Base-by-base conservation (phyloP, 306 rosid species). In the Macrotyloma uniflorum region DNA sequence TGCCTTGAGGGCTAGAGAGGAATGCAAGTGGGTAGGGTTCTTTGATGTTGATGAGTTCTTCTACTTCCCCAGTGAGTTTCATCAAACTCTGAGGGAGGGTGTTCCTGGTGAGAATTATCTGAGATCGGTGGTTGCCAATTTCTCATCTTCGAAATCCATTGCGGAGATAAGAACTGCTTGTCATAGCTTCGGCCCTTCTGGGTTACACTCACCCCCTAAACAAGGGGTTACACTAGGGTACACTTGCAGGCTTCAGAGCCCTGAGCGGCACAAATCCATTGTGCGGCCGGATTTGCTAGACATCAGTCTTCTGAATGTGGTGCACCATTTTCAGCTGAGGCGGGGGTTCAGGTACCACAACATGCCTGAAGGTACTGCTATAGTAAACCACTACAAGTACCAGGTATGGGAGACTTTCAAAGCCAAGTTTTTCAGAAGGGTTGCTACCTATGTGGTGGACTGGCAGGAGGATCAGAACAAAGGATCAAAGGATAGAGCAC, bases 21-120 rank as follows among this genome's bases (percentile, higher is more conserved):
- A 96, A 38, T 96, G 99, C 59, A 87, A 90, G 4, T 96, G 99
- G 99, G 94, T 96, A 3, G 97, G 97, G 5, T 96, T 91, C 86
- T 96, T 93, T 76, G 99, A 96, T 66, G 97, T 91, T 24, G 99
- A 96, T 5, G 99, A 96, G 85, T 96, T 91, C 79, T 96, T 91
- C 84, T 90, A 87, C 85, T 87, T 96, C 76, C 95, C 93, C 6
- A 16, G 53, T 1, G 84, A 76, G n/a, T 86, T 84, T 67, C 91
- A 69, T 45, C 86, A 55, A 62, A 77, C 13, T 1, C 6, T 49
- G 19, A 72, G 70, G 66, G 49, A 57, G 14, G 74, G 72, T 30
- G 61, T 83, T 75, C 89, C 94, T 0, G 97, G 97, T 32, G 90
- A 82, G 78, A 91, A 91, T 32, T 77, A 74, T 3, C 87, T 96